A percentile compares a stretch with the other conserved stretches of the same genome.
Evolutionary conservation across 1,284 basidiomycete genomes (phyloP).

Genomic region (Pyrrhoderma lamaoense): DNA sequence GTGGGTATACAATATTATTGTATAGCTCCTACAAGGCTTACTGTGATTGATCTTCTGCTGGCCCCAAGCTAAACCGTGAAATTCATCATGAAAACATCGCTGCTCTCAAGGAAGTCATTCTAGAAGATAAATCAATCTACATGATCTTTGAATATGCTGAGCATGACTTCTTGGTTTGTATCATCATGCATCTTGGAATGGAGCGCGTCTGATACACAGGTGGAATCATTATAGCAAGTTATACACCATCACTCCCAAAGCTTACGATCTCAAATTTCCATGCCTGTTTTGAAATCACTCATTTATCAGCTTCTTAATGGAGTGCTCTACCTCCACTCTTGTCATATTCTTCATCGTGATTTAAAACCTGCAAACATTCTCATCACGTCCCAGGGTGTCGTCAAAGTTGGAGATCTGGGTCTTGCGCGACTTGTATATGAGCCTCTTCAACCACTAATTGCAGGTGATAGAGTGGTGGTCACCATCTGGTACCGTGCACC

Average conservation of each 20-base stretch:
- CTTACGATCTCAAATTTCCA: constrained; percentile 67
- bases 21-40: too few relatives aligned
- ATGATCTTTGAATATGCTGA: constrained; percentile 99
- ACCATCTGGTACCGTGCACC: constrained; percentile 99
- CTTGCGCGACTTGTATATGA: constrained; percentile 83
- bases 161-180: constrained; percentile 88
- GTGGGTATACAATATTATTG: constrained; percentile 47
- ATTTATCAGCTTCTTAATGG: constrained; percentile 96
- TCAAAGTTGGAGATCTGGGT: constrained; percentile 97
- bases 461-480: constrained; percentile 96
- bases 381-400: constrained; percentile 80
- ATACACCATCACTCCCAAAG: constrained; percentile 96
- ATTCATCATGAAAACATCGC: constrained; percentile 92
- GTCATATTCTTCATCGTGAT: constrained; percentile 93
- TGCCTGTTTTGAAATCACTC: constrained; percentile 83
- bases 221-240: constrained; percentile 63
- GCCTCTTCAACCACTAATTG: constrained; percentile 79
- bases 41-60: too few relatives aligned
- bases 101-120: constrained; percentile 86
- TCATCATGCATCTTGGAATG: too few relatives aligned
- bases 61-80: constrained; percentile 95
- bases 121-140: constrained; percentile 97
- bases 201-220: too few relatives aligned
- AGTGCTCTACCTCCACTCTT: constrained; percentile 89
- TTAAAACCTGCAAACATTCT: constrained; percentile 99